Percentiles rank a stretch among this genome's conserved stretches.
Conservation (phyloP, 2,329 filamentous ascomycete genomes). For the Botrytis hyacinthi region DNA sequence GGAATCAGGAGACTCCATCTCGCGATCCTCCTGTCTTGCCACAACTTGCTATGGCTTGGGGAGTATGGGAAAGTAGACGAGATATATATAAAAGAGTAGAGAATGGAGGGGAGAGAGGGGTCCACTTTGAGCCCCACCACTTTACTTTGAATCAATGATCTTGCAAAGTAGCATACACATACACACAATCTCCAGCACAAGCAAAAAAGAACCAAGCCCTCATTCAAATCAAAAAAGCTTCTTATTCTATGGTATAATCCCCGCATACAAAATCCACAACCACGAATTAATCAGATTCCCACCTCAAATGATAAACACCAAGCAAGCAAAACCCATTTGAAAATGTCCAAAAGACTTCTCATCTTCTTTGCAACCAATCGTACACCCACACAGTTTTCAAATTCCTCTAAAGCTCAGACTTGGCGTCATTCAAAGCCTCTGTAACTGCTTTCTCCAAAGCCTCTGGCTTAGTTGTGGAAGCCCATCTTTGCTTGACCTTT, state of each 20-base stretch:
- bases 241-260: background rate
- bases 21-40: background rate
- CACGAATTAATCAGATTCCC: background rate
- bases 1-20: background rate
- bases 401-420: conserved; percentile 21
- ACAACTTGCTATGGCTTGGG: background rate
- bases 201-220: background rate
- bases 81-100: background rate
- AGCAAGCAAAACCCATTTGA: background rate
- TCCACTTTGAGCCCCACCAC: background rate
- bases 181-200: background rate
- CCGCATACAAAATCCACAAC: background rate
- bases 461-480: conserved; percentile 84
- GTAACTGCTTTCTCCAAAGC: conserved; percentile 71
- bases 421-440: conserved; percentile 51
- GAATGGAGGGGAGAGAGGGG: background rate
- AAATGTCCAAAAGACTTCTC: background rate
- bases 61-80: background rate
- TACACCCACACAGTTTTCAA: background rate
- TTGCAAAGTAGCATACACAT: background rate
- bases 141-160: background rate
- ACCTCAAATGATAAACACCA: background rate
- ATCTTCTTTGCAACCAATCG: background rate
- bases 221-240: background rate
- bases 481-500: conserved; percentile 81